phyloP scores from a whole-genome alignment of 208 protist species.

The Trypanosoma platydactyli region DNA sequence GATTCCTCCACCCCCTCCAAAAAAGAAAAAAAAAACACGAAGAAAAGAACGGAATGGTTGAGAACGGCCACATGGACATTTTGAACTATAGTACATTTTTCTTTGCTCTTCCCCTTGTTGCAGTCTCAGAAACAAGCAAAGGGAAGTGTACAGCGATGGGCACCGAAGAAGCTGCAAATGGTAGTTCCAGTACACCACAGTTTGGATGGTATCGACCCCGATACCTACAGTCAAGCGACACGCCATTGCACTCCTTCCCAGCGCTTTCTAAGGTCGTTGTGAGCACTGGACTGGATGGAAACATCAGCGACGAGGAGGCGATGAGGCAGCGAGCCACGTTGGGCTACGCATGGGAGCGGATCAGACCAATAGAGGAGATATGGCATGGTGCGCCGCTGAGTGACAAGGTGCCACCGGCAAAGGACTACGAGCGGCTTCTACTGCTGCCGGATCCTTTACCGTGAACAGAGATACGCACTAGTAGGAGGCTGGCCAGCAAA shows the following conservation, averaged over 20 bases:
- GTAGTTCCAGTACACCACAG: constrained; percentile 31
- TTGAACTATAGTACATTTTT: constrained; percentile 8
- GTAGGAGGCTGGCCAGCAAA: neutral
- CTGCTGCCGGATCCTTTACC: neutral
- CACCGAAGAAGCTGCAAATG: constrained; percentile 22
- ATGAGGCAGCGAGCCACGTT: constrained; percentile 13
- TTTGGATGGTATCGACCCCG: constrained; percentile 64
- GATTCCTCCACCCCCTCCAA: too few relatives aligned
- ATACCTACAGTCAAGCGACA: constrained; percentile 33
- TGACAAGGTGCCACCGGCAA: constrained; percentile 63
- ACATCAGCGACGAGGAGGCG: constrained; percentile 24
- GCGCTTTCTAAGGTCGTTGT: constrained; percentile 29
- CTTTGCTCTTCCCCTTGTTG: constrained; percentile 1
- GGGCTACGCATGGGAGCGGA: constrained; percentile 39
- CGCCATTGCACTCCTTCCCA: constrained; percentile 14
- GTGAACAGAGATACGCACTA: neutral
- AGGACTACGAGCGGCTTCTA: constrained; percentile 71
- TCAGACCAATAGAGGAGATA: constrained; percentile 52
- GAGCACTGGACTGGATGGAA: constrained; percentile 25
- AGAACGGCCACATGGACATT: too few relatives aligned
- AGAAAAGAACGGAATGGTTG: neutral
- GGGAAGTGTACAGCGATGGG: constrained; percentile 21
- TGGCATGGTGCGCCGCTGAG: constrained; percentile 52
- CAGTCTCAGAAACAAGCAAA: constrained; percentile 10
- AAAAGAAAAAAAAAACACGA: constrained; percentile 10